Evolutionary conservation across 257 asterid species (phyloP).

Genomic region (Osmanthus fragrans): DNA sequence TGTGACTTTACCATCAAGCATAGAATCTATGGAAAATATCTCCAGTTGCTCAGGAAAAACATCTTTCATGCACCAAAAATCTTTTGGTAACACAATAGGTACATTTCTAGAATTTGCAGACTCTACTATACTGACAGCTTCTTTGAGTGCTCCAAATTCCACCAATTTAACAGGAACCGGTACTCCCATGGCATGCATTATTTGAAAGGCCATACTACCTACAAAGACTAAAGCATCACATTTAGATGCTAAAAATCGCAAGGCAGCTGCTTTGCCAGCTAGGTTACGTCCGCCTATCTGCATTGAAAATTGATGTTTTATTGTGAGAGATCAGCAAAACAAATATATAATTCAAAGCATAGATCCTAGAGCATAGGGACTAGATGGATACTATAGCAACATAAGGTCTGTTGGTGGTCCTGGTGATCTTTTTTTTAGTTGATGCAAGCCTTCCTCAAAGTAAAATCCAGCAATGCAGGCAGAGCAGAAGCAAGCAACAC

Average conservation of each 20-base stretch:
- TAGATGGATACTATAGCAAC: slow-evolving; percentile 65
- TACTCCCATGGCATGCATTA: slow-evolving; percentile 72
- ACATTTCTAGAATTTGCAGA: slow-evolving; percentile 60
- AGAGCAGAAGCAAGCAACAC: slow-evolving; percentile 64
- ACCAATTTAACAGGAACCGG: slow-evolving; percentile 61
- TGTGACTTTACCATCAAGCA: slow-evolving; percentile 54
- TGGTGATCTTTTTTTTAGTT: slow-evolving; percentile 62
- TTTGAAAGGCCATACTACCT: slow-evolving; percentile 81
- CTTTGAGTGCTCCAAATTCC: slow-evolving; percentile 52
- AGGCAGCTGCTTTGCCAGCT: slow-evolving; percentile 63
- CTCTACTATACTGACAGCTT: slow-evolving; percentile 58
- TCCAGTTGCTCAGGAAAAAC: slow-evolving; percentile 39
- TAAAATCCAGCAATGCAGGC: slow-evolving; percentile 77
- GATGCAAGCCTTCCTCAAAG: slow-evolving; percentile 63
- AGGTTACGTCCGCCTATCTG: slow-evolving; percentile 90
- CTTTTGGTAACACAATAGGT: slow-evolving; percentile 66
- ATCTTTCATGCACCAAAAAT: slow-evolving; percentile 64
- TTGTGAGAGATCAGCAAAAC: slow-evolving; percentile 16
- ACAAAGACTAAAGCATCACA: slow-evolving; percentile 87
- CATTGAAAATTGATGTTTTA: slow-evolving; percentile 21
- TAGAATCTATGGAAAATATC: slow-evolving; percentile 45
- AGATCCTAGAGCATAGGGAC: slow-evolving; percentile 23
- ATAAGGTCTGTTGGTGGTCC: slow-evolving; percentile 53
- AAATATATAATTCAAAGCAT: slow-evolving; percentile 6
- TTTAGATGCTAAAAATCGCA: slow-evolving; percentile 52